A percentile compares a stretch with the other conserved stretches of the same genome.
Conservation (phyloP, 305 asterid genomes). For the Caryopteris hybrid region DNA sequence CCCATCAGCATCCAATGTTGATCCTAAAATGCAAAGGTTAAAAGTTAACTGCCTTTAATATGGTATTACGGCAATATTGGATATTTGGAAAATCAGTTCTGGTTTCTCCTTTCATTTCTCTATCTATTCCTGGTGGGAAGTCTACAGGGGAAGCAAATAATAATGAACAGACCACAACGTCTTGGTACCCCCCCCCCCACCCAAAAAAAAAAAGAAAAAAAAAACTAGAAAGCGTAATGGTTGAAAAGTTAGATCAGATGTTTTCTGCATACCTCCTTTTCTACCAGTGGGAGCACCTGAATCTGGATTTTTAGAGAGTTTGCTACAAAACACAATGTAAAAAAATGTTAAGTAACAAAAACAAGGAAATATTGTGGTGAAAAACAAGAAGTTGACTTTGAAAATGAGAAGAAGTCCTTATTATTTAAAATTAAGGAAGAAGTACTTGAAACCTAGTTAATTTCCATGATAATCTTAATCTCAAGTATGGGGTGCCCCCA, state of each 20-base stretch:
- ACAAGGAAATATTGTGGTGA: background rate
- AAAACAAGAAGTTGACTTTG: background rate
- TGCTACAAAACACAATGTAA: constrained; percentile 44
- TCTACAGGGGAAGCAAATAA: background rate
- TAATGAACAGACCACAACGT: background rate
- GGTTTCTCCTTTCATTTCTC: background rate
- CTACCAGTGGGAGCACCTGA: constrained; percentile 28
- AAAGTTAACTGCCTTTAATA: constrained; percentile 2
- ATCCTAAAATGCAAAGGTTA: constrained; percentile 39
- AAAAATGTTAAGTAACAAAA: constrained; percentile 16
- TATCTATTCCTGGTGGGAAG: background rate
- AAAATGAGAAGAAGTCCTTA: background rate
- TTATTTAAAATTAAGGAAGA: background rate
- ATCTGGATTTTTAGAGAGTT: constrained; percentile 40
- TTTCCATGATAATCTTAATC: constrained; percentile 7
- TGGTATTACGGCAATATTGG: background rate
- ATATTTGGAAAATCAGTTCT: constrained; percentile 1
- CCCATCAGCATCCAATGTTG: constrained; percentile 48
- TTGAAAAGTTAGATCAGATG: constrained; percentile 11
- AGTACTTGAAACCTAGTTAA: background rate
- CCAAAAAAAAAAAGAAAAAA: no score
- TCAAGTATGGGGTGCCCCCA: constrained; percentile 2
- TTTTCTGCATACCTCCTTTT: constrained; percentile 43
- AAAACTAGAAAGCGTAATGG: background rate
- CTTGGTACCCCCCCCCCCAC: background rate